Evolutionary conservation across 768 basidiomycete species (phyloP), one percentile per base, ranked within the genome.

Genomic region (Rickenella mellea): DNA sequence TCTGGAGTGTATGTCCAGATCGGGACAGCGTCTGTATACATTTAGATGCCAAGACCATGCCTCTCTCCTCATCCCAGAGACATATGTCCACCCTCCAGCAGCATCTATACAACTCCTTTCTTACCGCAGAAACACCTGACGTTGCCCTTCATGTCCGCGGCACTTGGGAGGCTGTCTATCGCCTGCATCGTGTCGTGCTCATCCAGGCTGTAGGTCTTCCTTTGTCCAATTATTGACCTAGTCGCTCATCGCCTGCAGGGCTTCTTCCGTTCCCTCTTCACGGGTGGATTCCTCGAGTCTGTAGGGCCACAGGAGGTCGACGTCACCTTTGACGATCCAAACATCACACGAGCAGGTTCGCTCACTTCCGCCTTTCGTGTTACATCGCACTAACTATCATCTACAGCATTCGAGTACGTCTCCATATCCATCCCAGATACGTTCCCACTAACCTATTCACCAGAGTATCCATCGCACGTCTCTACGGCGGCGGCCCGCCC

Each of bases 241-340:
- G 22, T 28, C 29, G 49, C 25, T 4, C 12, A 30, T 43, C 35
- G 33, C 47, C 35, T 50, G 1, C 52, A 86, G 81, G 91, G 84
- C 9, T 96, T 90, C 70, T 93, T 94, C 63, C 71, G 77, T 37
- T 80, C 86, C 25, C 73, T 96, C 17, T 96, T 94, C 61, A 87
- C 83, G 1, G 73, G 78, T 1, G 86, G 83, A 3, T 89, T 86
- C 52, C 61, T 69, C 24, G 88, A 89, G 53, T 80, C 83, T 1
- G 53, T 57, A 6, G 42, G 47, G 11, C 49, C 46, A 49, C 43
- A 46, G 38, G 72, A 80, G 46, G 73, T 93, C 39, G 68, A 78
- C 48, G 66, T 93, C 32, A 67, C 69, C 33, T 83, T 92, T 48
- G 81, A 90, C 54, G 91, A 93, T 55, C 73, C 67, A 12, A 94